A percentile compares a stretch with the other conserved stretches of the same genome.
Conservation (phyloP, 2,329 filamentous ascomycete genomes). For the Ophiocordyceps polyrhachis-furcata region DNA sequence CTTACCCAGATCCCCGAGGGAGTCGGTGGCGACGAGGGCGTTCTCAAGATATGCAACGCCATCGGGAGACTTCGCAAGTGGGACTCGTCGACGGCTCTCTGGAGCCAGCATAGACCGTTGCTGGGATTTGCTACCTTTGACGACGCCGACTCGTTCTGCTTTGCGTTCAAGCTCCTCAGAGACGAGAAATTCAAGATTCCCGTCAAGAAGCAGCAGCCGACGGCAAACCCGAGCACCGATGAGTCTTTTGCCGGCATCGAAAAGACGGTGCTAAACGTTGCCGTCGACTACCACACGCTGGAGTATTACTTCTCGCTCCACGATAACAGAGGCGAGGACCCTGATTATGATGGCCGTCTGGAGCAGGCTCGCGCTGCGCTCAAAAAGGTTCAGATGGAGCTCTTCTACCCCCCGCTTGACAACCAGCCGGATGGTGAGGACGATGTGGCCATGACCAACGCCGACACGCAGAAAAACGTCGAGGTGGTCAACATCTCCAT, state of each 20-base stretch:
- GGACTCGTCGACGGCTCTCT: constrained; percentile 49
- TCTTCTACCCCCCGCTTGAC: constrained; percentile 46
- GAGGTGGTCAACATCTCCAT: constrained; percentile 84
- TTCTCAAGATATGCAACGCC: constrained; percentile 61
- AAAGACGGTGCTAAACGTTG: constrained; percentile 51
- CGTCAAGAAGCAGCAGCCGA: constrained; percentile 48
- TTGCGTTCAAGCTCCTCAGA: constrained; percentile 67
- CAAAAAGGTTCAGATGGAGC: constrained; percentile 45
- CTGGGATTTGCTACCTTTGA: constrained; percentile 97
- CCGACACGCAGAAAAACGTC: constrained; percentile 42
- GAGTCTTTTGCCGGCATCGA: constrained; percentile 37
- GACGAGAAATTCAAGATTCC: constrained; percentile 73
- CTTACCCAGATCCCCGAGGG: constrained; percentile 72
- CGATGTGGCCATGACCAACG: constrained; percentile 43
- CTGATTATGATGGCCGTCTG: constrained; percentile 45
- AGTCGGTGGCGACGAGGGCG: constrained; percentile 53
- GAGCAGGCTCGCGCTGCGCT: constrained; percentile 52
- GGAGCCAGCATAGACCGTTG: constrained; percentile 45
- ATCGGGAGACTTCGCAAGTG: constrained; percentile 68
- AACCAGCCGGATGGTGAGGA: constrained; percentile 39
- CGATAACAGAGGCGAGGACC: constrained; percentile 43
- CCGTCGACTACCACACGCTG: constrained; percentile 64
- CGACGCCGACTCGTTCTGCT: constrained; percentile 70
- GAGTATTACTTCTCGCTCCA: constrained; percentile 77
- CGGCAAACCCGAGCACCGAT: constrained; percentile 22